phyloP scores from a whole-genome alignment of 2,329 filamentous ascomycete genomes.

The Teratosphaeria pseudoeucalypti region DNA sequence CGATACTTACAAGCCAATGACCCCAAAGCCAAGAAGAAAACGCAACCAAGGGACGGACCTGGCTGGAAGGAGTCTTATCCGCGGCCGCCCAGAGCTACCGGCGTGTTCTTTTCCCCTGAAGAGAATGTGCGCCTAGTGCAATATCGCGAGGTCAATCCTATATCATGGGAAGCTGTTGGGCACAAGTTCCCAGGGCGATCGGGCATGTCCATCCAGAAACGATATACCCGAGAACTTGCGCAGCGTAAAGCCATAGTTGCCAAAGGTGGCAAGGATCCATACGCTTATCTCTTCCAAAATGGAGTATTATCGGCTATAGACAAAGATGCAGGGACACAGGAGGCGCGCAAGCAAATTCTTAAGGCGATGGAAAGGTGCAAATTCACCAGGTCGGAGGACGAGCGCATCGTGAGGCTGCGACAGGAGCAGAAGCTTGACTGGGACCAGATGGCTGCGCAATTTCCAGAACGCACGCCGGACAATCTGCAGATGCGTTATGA shows the following conservation, averaged over 20 bases:
- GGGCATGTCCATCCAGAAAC: constrained; percentile 13
- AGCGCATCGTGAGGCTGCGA: constrained; percentile 26
- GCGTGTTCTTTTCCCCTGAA: constrained; percentile 1
- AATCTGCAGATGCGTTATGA: background rate
- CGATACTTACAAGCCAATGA: background rate
- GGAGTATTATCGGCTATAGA: background rate
- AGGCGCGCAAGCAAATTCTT: background rate
- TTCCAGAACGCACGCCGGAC: background rate
- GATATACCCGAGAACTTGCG: constrained; percentile 9
- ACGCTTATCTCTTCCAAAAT: constrained; percentile 2
- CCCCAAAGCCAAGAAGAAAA: background rate
- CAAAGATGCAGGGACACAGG: background rate
- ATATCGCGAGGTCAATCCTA: background rate
- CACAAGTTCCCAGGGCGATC: constrained; percentile 22
- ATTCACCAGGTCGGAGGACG: background rate
- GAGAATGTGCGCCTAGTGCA: constrained; percentile 10
- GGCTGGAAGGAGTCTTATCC: background rate
- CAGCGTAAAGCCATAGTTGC: constrained; percentile 2
- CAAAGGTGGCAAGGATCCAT: constrained; percentile 3
- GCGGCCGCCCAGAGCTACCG: background rate
- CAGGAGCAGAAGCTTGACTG: constrained; percentile 27
- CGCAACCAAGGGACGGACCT: background rate
- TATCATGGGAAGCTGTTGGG: constrained; percentile 26
- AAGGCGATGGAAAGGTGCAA: constrained; percentile 15
- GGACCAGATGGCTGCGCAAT: constrained; percentile 20